phyloP scores from a whole-genome alignment of 176 grass and related monocot genomes.

The Thinopyrum elongatum region DNA sequence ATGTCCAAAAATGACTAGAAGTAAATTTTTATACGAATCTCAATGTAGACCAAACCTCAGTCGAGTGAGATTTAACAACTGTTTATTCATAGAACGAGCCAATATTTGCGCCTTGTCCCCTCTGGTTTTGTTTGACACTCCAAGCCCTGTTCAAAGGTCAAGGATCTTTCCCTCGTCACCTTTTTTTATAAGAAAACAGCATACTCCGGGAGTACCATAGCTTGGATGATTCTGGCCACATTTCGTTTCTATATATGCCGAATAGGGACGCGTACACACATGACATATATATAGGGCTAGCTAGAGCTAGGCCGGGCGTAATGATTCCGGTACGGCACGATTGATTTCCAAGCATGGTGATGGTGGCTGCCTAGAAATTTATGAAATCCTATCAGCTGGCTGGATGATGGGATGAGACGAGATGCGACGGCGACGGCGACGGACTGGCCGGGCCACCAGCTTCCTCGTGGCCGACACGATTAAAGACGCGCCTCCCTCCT shows the following conservation, averaged over 20 bases:
- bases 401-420: background rate
- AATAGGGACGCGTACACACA: background rate
- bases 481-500: background rate
- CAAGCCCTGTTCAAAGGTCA: too few relatives aligned
- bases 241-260: background rate
- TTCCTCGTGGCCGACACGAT: conserved; percentile 61
- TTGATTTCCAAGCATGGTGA: background rate
- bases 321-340: background rate
- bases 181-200: too few relatives aligned
- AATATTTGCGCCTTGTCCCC: background rate
- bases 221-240: background rate
- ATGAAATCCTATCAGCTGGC: background rate
- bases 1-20: too few relatives aligned
- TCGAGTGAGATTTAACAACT: too few relatives aligned
- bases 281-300: background rate
- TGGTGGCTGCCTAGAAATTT: background rate
- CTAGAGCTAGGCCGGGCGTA: background rate
- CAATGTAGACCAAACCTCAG: too few relatives aligned
- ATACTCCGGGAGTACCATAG: background rate
- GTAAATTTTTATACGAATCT: too few relatives aligned
- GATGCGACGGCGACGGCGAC: background rate
- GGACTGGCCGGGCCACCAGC: conserved; percentile 2
- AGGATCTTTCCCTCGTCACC: too few relatives aligned
- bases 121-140: too few relatives aligned
- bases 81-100: too few relatives aligned